Evolutionary conservation across 805 yeast genomes (phyloP), one percentile per base, ranked within the genome.

Genomic region (Debaryomyces prosopidis): DNA sequence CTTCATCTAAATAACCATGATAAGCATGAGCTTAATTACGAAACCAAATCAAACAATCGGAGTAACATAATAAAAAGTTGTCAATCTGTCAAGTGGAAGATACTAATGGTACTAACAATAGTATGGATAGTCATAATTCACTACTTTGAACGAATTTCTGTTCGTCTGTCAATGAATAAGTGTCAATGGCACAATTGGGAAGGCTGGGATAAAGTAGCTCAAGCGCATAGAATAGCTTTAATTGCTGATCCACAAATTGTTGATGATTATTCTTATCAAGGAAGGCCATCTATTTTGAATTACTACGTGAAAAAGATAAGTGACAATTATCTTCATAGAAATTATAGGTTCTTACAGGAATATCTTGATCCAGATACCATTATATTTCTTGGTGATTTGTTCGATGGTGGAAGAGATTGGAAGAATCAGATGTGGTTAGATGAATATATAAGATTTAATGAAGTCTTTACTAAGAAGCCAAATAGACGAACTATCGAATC

Each of bases 371-470:
- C 98, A 0, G 86, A 90, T 56, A 71, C 86, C 1, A 81, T 82
- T 4, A 65, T 92, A 4, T 92, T 89, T 60, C 67, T 94, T 20
- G 99, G 99, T 2, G 99, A 94, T 62, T 65, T 92, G 54, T 87
- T 92, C 60, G 99, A 94, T 66, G 97, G 97, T 10, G 98, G 98
- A 0, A 75, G 99, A 46, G 85, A 84, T 44, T 90, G 96, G 92
- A 80, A 78, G 33, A 76, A 76, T 28, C 70, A 75, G 17, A 59
- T 52, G 8, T 89, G 96, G 95, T 65, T 79, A 44, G 67, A 73
- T 11, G 98, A 94, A 63, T 84, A 76, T 55, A 57, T 63, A 16
- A 69, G 99, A 42, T 94, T 87, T 63, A 76, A 80, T 51, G 50
- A 62, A 1, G 79, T 94, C 3, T 92, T 87, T 63, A 84, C 86